Percentiles rank a stretch among this genome's conserved stretches.
Evolutionary conservation across 306 rosid species (phyloP).

Genomic region (Fragaria ananassa): DNA sequence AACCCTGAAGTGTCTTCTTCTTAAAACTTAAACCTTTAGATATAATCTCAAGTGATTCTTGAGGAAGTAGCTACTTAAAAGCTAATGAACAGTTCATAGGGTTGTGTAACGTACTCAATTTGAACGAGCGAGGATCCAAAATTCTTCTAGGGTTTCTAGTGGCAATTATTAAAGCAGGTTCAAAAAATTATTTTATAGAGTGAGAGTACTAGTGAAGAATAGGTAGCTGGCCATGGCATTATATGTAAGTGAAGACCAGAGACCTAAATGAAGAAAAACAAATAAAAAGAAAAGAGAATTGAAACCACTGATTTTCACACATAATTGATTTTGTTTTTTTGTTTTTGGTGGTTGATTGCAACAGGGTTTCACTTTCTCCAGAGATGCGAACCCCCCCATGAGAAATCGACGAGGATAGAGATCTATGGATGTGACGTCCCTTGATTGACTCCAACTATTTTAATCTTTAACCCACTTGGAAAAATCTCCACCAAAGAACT

Average conservation of each 20-base stretch:
- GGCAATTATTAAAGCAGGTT: not conserved
- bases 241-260: not conserved
- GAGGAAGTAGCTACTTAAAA: not conserved
- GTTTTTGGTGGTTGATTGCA: constrained; percentile 37
- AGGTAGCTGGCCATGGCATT: not conserved
- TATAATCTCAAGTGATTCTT: not conserved
- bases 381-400: constrained; percentile 56
- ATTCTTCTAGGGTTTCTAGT: not conserved
- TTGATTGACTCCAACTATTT: constrained; percentile 39
- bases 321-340: constrained; percentile 13
- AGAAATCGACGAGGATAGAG: constrained; percentile 67
- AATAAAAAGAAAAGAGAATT: not conserved
- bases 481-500: constrained; percentile 21
- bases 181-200: not conserved
- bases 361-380: constrained; percentile 45
- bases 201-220: not conserved
- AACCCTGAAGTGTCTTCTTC: not conserved
- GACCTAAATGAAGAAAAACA: not conserved
- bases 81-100: not conserved
- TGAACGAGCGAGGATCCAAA: not conserved
- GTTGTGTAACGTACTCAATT: not conserved
- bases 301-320: constrained; percentile 26
- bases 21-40: not conserved
- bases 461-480: constrained; percentile 38
- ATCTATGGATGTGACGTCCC: constrained; percentile 66